These are phyloP conservation scores for Xylaria sp. DNA, from an alignment of 495 filamentous ascomycete genomes.

Conservation along the genomic window DNA sequence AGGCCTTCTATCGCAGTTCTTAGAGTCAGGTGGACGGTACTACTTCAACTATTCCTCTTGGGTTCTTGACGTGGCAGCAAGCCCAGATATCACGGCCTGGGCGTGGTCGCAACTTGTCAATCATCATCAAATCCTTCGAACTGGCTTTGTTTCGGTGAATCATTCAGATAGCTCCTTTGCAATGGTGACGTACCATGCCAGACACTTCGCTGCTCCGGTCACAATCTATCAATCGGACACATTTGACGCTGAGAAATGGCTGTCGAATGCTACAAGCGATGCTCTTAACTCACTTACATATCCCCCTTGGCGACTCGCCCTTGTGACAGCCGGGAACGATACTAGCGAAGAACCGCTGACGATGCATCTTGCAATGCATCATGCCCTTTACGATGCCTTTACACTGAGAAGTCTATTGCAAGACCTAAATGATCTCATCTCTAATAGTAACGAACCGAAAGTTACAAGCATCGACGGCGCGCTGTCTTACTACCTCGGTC, in stretches of 20 bases:
- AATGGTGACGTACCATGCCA: conserved; percentile 64
- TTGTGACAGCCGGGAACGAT: conserved; percentile 29
- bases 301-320: conserved; percentile 42
- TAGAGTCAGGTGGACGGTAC: conserved; percentile 59
- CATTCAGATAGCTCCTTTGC: conserved; percentile 65
- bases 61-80: conserved; percentile 38
- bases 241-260: conserved; percentile 46
- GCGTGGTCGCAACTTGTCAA: conserved; percentile 65
- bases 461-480: conserved; percentile 44
- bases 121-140: conserved; percentile 73
- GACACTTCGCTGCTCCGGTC: conserved; percentile 31
- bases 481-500: conserved; percentile 60
- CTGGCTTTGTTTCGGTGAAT: conserved; percentile 68
- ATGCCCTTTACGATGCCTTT: conserved; percentile 81
- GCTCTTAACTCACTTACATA: conserved; percentile 28
- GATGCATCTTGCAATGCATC: conserved; percentile 62
- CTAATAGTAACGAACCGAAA: conserved; percentile 8
- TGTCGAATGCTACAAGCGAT: conserved; percentile 20
- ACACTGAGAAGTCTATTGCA: conserved; percentile 66
- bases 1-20: conserved; percentile 68
- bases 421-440: conserved; percentile 52
- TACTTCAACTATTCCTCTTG: conserved; percentile 70
- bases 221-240: conserved; percentile 7
- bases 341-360: conserved; percentile 39
- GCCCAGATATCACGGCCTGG: conserved; percentile 42